Conservation (phyloP, 768 basidiomycete genomes). For the Royoungia palumana region DNA sequence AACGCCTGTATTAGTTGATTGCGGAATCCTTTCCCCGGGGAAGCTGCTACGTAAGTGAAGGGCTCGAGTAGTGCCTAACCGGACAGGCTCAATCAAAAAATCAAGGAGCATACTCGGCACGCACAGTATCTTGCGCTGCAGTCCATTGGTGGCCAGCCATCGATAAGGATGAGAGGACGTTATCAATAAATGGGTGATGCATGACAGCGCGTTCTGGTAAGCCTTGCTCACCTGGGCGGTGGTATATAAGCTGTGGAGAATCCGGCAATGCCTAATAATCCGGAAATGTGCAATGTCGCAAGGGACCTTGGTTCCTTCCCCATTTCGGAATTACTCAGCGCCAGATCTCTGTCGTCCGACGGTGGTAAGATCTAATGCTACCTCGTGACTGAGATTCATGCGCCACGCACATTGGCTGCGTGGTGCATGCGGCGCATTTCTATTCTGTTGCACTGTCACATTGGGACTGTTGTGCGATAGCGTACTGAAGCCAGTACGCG, state of each 20-base stretch:
- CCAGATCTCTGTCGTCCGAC: slow-evolving; percentile 1
- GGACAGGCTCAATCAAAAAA: background rate
- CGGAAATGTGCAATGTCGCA: slow-evolving; percentile 4
- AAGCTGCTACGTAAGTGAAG: slow-evolving; percentile 76
- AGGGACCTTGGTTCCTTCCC: background rate
- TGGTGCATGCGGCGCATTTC: background rate
- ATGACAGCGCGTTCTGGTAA: slow-evolving; percentile 5
- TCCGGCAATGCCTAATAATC: slow-evolving; percentile 3
- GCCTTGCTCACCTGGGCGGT: background rate
- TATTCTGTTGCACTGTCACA: background rate
- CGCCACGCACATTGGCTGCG: slow-evolving; percentile 8
- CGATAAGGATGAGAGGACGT: slow-evolving; percentile 32
- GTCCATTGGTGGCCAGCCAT: slow-evolving; percentile 22
- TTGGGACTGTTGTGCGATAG: background rate
- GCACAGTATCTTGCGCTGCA: slow-evolving; percentile 23
- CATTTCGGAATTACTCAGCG: slow-evolving; percentile 3
- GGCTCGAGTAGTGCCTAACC: slow-evolving; percentile 71
- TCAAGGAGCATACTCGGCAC: background rate
- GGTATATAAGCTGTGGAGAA: slow-evolving; percentile 10
- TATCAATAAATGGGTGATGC: slow-evolving; percentile 38
- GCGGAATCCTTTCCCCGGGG: slow-evolving; percentile 91
- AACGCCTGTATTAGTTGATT: slow-evolving; percentile 85
- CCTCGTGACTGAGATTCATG: slow-evolving; percentile 7
- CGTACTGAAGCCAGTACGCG: background rate
- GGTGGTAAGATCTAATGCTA: slow-evolving; percentile 2